These are phyloP conservation scores for Collybia sp. DNA, from an alignment of 768 basidiomycete genomes.

Conservation along the genomic window DNA sequence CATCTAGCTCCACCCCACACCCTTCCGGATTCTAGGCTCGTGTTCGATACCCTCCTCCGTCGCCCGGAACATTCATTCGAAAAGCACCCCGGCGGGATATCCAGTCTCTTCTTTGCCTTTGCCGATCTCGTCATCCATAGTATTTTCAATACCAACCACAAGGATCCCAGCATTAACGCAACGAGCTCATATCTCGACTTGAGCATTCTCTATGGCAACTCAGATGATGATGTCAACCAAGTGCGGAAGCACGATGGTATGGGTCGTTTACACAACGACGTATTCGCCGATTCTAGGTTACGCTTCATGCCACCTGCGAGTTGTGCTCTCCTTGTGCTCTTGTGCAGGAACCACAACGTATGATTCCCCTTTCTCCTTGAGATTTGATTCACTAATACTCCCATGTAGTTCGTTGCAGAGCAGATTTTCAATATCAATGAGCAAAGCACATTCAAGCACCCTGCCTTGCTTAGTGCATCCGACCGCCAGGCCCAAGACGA, in stretches of 20 bases:
- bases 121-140: slow-evolving; percentile 73
- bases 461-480: no score
- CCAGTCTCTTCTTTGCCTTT: slow-evolving; percentile 73
- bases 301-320: slow-evolving; percentile 70
- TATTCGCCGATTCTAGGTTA: slow-evolving; percentile 63
- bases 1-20: slow-evolving; percentile 34
- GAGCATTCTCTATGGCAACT: slow-evolving; percentile 68
- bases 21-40: slow-evolving; percentile 60
- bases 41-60: slow-evolving; percentile 69
- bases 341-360: slow-evolving; percentile 74
- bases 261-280: slow-evolving; percentile 63
- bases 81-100: slow-evolving; percentile 65
- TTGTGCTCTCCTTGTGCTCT: slow-evolving; percentile 62
- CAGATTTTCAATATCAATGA: slow-evolving; percentile 71
- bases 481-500: slow-evolving; percentile 48
- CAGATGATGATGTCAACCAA: slow-evolving; percentile 34
- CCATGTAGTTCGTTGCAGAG: slow-evolving; percentile 58
- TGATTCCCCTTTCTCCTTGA: slow-evolving; percentile 13
- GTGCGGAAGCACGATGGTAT: slow-evolving; percentile 63
- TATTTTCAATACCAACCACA: slow-evolving; percentile 56
- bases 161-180: slow-evolving; percentile 51
- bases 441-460: slow-evolving; percentile 30
- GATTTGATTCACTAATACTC: slow-evolving; percentile 5
- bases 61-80: slow-evolving; percentile 33
- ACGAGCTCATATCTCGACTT: slow-evolving; percentile 75